Evolutionary conservation across 176 grass and related monocot genomes (phyloP).

Genomic region (Coix lacrymajobi): DNA sequence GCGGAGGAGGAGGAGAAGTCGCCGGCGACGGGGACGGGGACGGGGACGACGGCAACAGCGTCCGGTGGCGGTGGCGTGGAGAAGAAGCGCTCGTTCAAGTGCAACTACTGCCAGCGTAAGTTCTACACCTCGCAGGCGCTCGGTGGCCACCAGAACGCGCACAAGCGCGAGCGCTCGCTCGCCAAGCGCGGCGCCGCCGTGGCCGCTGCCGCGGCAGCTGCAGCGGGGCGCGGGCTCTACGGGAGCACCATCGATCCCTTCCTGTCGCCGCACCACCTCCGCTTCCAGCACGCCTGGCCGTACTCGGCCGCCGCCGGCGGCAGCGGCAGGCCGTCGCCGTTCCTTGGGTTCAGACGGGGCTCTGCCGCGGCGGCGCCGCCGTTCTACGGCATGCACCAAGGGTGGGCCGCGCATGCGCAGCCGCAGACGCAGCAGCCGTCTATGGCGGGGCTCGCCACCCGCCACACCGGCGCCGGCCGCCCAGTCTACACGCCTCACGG

Average conservation of each 20-base stretch:
- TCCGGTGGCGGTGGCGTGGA: background rate
- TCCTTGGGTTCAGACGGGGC: background rate
- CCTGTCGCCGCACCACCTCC: slow-evolving; percentile 30
- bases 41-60: background rate
- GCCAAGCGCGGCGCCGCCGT: slow-evolving; percentile 43
- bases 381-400: slow-evolving; percentile 24
- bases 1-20: background rate
- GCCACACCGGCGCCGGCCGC: background rate
- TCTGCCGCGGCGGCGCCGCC: background rate
- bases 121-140: slow-evolving; percentile 94
- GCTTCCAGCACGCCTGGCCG: slow-evolving; percentile 19
- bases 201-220: background rate
- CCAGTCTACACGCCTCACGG: slow-evolving; percentile 12
- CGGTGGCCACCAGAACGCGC: slow-evolving; percentile 92
- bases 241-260: background rate
- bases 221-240: slow-evolving; percentile 9
- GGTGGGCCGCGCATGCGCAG: slow-evolving; percentile 5
- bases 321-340: background rate
- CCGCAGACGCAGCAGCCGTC: background rate
- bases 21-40: background rate
- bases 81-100: slow-evolving; percentile 60
- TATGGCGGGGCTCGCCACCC: background rate
- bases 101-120: slow-evolving; percentile 85
- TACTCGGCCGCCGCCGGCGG: background rate
- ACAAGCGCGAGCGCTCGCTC: slow-evolving; percentile 80